Evolutionary conservation across 2,329 filamentous ascomycete genomes (phyloP), one percentile per base, ranked within the genome.

Genomic region (Phialophora expanda): DNA sequence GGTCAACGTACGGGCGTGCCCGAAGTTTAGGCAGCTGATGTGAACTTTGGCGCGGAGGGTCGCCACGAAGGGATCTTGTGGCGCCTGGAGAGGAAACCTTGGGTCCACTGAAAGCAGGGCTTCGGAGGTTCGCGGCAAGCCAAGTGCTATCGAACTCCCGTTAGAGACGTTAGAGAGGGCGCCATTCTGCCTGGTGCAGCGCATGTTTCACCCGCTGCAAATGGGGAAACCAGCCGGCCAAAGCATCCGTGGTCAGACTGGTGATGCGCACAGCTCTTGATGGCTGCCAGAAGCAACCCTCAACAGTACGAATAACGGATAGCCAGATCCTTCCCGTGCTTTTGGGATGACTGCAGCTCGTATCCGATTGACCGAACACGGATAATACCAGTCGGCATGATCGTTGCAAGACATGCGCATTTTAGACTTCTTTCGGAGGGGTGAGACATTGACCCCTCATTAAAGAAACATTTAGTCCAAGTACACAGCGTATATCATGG

Each of bases 311-410:
- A 46, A 22, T 46, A 58, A 9, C 4, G 17, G n/a, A 9, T 44
- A 20, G 34, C 17, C n/a, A 32, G 22, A n/a, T 62, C 30, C 22
- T 44, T 41, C 38, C 26, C 34, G 38, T 48, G 30, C 32, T 30
- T 32, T 34, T 46, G 38, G 28, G 60, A 56, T 62, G 60, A 56
- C 50, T 55, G 60, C 60, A 48, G 60, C n/a, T 34, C 60, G 60
- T 32, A 56, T 62, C 46, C 34, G 22, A 51, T 61, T 7, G 51
- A 9, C n/a, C n/a, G 26, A 14, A 20, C 17, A 2, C 3, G 58
- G 9, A 9, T 26, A 20, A 54, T 20, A n/a, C 53, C 53, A 53
- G 24, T 53, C 50, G 50, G 24, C 14, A n/a, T 24, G 50, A 12
- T 55, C 53, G 2, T 55, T 28, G 20, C 48, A 28, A 28, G 54